Conservation (phyloP, 176 grass and related monocot species). For the Stipa capillata region DNA sequence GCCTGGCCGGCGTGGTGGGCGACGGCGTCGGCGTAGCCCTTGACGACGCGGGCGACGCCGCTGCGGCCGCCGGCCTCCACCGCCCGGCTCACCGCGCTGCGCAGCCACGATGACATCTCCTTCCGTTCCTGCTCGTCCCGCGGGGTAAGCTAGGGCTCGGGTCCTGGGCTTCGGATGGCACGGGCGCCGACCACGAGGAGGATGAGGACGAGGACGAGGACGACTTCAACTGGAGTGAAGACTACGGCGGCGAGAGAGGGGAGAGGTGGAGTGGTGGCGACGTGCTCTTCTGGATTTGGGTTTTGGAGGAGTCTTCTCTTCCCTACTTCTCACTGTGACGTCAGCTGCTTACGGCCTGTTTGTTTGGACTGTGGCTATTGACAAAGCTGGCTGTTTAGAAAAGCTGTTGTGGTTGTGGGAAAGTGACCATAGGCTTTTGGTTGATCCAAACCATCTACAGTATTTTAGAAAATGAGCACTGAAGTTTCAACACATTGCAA, state of each 20-base stretch:
- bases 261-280: background rate
- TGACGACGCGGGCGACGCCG: conserved; percentile 80
- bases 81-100: conserved; percentile 74
- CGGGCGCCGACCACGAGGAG: conserved; percentile 24
- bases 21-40: conserved; percentile 81
- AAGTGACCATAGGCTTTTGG: too few species aligned
- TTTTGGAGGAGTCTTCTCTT: background rate
- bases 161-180: background rate
- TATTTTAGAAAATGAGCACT: too few species aligned
- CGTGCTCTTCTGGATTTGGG: conserved; percentile 21
- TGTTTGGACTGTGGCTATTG: too few species aligned
- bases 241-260: background rate
- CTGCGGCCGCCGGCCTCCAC: conserved; percentile 74
- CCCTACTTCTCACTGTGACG: background rate
- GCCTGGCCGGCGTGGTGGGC: conserved; percentile 95
- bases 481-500: too few species aligned
- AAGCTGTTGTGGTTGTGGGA: too few species aligned
- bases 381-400: too few species aligned
- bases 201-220: background rate
- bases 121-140: background rate
- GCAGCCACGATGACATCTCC: conserved; percentile 82
- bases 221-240: conserved; percentile 8
- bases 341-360: background rate
- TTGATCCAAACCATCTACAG: too few species aligned
- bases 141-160: conserved; percentile 6